Evolutionary conservation across 352 stramenopile species (phyloP), one percentile per base, ranked within the genome.

Genomic region (Phytophthora podocarpi): DNA sequence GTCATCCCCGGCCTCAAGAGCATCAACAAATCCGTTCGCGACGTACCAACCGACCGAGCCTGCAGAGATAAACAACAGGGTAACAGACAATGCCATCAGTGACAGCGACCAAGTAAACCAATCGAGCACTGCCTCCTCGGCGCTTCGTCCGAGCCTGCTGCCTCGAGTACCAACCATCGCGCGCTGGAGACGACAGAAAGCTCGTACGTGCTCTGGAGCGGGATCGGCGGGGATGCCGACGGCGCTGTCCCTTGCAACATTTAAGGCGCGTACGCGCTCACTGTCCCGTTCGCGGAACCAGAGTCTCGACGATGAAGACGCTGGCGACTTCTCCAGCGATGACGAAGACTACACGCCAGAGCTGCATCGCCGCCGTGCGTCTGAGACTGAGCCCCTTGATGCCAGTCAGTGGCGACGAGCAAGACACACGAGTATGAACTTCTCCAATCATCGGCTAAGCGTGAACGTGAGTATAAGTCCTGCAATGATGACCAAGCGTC

Each of bases 271-370:
- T 11, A 72, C 72, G n/a, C 67, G 53, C 9, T 75, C 70, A 34
- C 36, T 80, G 37, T 70, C 68, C 1, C 36, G 43, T 15, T 57
- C 48, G n/a, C 64, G 54, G 47, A 75, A 59, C 23, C 64, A 61
- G 40, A 64, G 28, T 26, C n/a, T 55, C 9, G 53, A 69, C 5
- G 52, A 76, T 20, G 67, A 59, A 65, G 57, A 85, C 35, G 73
- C 76, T 23, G 74, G 73, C 16, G 74, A 82, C 27, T 89, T 89
- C 31, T 89, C 81, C 3, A 86, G 78, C 51, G 78, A 88, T 23
- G 74, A 87, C 37, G 74, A 82, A 39, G 78, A 72, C 28, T 88
- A 78, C 50, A 67, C 53, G 34, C 67, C 56, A 28, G 67, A 64
- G 63, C 35, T 62, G 21, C 65, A 67, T 63, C 45, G 32, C 21